Evolutionary conservation across 176 grass and related monocot species (phyloP), one percentile per base, ranked within the genome.

Genomic region (Melocanna baccifera): DNA sequence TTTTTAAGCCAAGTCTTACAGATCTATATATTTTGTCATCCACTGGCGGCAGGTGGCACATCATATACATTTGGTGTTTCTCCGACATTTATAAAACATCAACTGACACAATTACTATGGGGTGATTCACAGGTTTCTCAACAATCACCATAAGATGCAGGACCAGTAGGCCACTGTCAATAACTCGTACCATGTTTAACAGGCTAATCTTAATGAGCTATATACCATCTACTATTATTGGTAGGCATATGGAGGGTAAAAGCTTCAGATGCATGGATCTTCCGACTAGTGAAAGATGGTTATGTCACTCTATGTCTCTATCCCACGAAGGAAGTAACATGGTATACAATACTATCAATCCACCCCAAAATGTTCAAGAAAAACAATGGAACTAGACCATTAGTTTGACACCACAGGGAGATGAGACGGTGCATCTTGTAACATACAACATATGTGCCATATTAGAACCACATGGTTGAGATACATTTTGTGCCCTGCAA

Each of bases 361-460:
- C 20, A 56, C 48, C 55, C 25, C 19, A 66, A 78, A 83, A 65
- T 20, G 29, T 47, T 64, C 50, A 75, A 59, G 58, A 25, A 3
- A 73, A 26, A 74, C 22, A 14, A 15, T 45, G 52, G 41, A 74
- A 34, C 14, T 29, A 67, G 22, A 67, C 25, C 16, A 84, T 80
- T 46, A 80, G 20, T 66, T 73, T 84, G 39, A 47, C 20, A 84
- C 63, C 68, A 64, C 52, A 78, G 4, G 66, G 58, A 36, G 20
- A 79, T 45, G 41, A 74, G 58, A 59, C 51, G 59, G 30, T 67
- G 48, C 67, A 80, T 40, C 57, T 73, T 37, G 68, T 46, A 80
- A 48, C 30, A 86, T 57, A 76, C 29, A 69, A 29, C 11, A 84
- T 39, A 12, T 80, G 16, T 75, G 23, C 13, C 45, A 71, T 37